Evolutionary conservation across 2,329 filamentous ascomycete genomes (phyloP).

Genomic region (Graphilbum ipis-grandicollis): DNA sequence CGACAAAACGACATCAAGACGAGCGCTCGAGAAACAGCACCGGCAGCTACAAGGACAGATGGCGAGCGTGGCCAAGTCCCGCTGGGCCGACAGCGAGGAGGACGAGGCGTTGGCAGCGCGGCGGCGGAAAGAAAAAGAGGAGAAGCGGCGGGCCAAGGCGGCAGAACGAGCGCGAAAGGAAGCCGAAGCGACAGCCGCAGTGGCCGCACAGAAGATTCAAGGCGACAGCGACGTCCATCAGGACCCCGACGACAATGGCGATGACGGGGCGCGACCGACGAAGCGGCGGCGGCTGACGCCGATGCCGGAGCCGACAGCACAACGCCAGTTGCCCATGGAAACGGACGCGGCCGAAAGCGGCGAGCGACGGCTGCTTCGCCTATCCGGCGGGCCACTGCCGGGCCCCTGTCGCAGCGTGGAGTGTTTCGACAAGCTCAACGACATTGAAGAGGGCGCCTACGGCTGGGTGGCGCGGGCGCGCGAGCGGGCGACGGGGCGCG

Average conservation of each 20-base stretch:
- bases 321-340: conserved; percentile 10
- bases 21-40: no score
- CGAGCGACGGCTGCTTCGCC: conserved; percentile 44
- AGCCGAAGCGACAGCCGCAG: conserved; percentile 17
- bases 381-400: conserved; percentile 51
- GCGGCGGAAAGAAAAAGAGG: conserved; percentile 68
- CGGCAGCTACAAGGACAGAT: conserved; percentile 23
- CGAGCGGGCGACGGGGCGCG: conserved; percentile 52
- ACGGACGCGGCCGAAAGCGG: conserved; percentile 2
- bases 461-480: conserved; percentile 80
- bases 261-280: conserved; percentile 27
- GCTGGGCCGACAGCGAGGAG: conserved; percentile 77
- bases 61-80: conserved; percentile 48
- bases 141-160: conserved; percentile 69
- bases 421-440: conserved; percentile 82
- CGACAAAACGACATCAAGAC: no score
- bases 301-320: conserved; percentile 15
- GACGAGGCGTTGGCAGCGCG: conserved; percentile 59
- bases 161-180: conserved; percentile 20
- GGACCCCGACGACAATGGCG: no score
- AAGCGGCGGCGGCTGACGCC: conserved; percentile 46
- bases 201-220: conserved; percentile 8
- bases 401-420: conserved; percentile 55
- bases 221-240: conserved; percentile 8
- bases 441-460: conserved; percentile 95